Evolutionary conservation across 192 early-diverging fungal genomes (phyloP).

Genomic region (Gonapodya prolifera): DNA sequence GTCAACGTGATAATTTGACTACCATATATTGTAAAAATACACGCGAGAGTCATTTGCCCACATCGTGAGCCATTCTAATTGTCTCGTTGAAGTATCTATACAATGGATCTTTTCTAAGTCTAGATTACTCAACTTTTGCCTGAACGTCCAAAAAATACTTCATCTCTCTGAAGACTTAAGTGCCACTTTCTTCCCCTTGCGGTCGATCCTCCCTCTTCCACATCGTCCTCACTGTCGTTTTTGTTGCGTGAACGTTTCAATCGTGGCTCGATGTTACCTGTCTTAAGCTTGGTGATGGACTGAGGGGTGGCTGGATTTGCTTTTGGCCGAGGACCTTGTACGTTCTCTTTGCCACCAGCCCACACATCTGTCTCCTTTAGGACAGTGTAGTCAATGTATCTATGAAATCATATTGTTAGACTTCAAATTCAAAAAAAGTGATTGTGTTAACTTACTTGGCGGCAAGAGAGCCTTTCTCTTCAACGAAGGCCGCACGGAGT

Average conservation of each 20-base stretch:
- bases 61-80: too few species aligned
- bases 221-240: neutral
- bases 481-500: neutral
- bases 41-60: too few species aligned
- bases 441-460: neutral
- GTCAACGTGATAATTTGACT: too few species aligned
- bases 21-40: too few species aligned
- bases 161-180: neutral
- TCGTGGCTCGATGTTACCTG: neutral
- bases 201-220: neutral
- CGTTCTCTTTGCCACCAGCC: neutral
- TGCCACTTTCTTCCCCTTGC: neutral
- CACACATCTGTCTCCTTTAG: neutral
- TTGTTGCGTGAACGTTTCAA: neutral
- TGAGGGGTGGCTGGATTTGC: neutral
- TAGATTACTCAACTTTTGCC: neutral
- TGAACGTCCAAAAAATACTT: neutral
- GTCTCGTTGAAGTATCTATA: too few species aligned
- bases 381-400: neutral
- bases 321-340: neutral
- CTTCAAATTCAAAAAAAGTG: neutral
- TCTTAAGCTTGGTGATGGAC: neutral
- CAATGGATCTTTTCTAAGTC: too few species aligned
- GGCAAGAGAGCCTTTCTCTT: neutral
- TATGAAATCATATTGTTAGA: neutral